A percentile compares a stretch with the other conserved stretches of the same genome.
These are phyloP conservation scores for Geotrichum fermentans DNA, from an alignment of 1,139 yeast genomes.

Conservation along the genomic window DNA sequence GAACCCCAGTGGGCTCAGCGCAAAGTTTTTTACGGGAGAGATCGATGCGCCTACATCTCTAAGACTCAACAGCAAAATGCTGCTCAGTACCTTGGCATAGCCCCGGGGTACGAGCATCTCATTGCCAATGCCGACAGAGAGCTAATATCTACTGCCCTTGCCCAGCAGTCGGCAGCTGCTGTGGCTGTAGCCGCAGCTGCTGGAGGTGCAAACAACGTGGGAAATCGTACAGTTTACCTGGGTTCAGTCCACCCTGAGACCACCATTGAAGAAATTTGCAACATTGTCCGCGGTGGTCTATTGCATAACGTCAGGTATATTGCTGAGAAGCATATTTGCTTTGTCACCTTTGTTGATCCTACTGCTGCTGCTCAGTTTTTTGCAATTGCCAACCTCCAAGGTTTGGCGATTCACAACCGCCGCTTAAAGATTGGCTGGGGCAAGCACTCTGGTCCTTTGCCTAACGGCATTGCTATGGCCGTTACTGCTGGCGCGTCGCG, in stretches of 20 bases:
- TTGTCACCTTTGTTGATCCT: slow-evolving; percentile 39
- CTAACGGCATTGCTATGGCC: slow-evolving; percentile 70
- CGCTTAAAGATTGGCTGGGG: slow-evolving; percentile 95
- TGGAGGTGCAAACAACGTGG: slow-evolving; percentile 68
- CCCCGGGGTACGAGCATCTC: slow-evolving; percentile 69
- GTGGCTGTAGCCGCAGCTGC: slow-evolving; percentile 67
- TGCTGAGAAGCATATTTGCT: slow-evolving; percentile 75
- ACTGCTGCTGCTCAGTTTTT: slow-evolving; percentile 88
- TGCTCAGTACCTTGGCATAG: slow-evolving; percentile 60
- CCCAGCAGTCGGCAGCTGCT: slow-evolving; percentile 73
- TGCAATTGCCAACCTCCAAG: slow-evolving; percentile 67
- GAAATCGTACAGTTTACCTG: slow-evolving; percentile 85
- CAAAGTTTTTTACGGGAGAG: slow-evolving; percentile 80
- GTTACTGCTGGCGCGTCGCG: slow-evolving; percentile 90
- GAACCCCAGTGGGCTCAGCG: slow-evolving; percentile 53
- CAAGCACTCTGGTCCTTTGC: slow-evolving; percentile 82
- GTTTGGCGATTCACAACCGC: slow-evolving; percentile 72
- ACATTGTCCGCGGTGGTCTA: slow-evolving; percentile 87
- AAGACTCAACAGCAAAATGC: slow-evolving; percentile 96
- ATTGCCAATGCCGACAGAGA: slow-evolving; percentile 77
- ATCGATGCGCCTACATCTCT: slow-evolving; percentile 76
- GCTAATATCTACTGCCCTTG: slow-evolving; percentile 44
- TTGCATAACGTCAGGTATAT: slow-evolving; percentile 58
- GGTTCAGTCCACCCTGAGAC: slow-evolving; percentile 84
- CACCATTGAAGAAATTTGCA: slow-evolving; percentile 86